Evolutionary conservation across 345 rosid species (phyloP), one percentile per base, ranked within the genome.

Genomic region (Nasturtium officinale): DNA sequence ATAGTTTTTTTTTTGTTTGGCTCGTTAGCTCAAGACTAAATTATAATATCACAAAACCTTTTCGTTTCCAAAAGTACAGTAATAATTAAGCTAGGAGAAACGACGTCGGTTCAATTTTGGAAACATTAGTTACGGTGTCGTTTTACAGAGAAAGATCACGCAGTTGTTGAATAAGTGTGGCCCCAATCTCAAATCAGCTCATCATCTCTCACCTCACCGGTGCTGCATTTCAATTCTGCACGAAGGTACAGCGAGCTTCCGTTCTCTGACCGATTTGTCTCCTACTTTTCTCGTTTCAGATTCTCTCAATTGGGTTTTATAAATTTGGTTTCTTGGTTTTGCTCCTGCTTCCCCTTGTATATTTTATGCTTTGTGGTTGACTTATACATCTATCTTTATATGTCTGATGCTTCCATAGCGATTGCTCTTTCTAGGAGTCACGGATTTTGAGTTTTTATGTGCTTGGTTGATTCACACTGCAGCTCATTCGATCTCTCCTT

Each of bases 161-260:
- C 43, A 51, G 69, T 52, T 33, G 5, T 62, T 42, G 56, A 40
- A 63, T 26, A 10, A 50, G 77, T 65, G 77, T 65, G 77, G 71
- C 1, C 48, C 72, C 72, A 73, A 72, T 72, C 77, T 21, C 65
- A 21, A 47, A 51, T 50, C 54, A 37, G 23, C 56, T 75, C 78
- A 59, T 76, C n/a, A 69, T 67, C 55, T 67, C 56, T 69, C 45
- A 59, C 45, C 61, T 56, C 66, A 30, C 18, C 60, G 69, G 69
- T 17, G 75, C 65, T 29, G 65, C 79, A 76, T 69, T 63, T 33
- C 69, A n/a, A 52, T 25, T 18, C 32, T 30, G 18, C 45, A 1
- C 38, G 16, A 20, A 43, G 63, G 57, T 69, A 52, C 61, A 50
- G 55, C 61, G 62, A 77, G 67, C 28, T 30, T 35, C 40, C 33